Evolutionary conservation across 345 rosid species (phyloP), one percentile per base, ranked within the genome.

Genomic region (Acer yangbiense): DNA sequence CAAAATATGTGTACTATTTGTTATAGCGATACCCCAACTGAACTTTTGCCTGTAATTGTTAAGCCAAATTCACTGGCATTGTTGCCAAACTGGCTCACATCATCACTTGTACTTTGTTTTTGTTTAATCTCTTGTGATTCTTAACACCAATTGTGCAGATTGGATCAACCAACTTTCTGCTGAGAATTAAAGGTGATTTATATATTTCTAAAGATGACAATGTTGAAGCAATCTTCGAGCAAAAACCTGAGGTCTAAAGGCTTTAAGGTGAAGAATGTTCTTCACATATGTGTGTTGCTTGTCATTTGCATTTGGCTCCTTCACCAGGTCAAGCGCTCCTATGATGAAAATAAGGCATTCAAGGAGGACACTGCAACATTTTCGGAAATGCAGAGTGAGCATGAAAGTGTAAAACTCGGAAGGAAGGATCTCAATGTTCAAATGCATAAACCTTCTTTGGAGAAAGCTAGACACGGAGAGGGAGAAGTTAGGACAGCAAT

Each of bases 221-320:
- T 87, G 87, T 76, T 78, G 76, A 89, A 82, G 81, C 87, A 79
- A 71, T 76, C 82, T 13, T 64, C 92, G 1, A 83, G 79, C 54
- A 88, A 85, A 77, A 87, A 77, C 77, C 78, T 75, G 75, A 90
- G 89, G 77, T 73, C 91, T 3, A 90, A 81, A 83, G 92, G 93
- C 64, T 83, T 90, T 63, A 91, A 87, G 77, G 88, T 88, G 70
- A 91, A 87, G 77, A 90, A 86, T 64, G 81, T 86, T 67, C 72
- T 88, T 77, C 93, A 90, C 79, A 75, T 89, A 72, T 83, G 74
- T 80, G 76, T 86, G 12, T 81, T 88, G 76, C 79, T 91, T 64
- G 91, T 84, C 67, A 44, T 85, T 72, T 85, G 82, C 82, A 35
- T 83, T 43, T 91, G 96, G 96, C 46, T 90, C 81, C 76, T 91